phyloP scores from a whole-genome alignment of 306 rosid species.

The Betula pendula region DNA sequence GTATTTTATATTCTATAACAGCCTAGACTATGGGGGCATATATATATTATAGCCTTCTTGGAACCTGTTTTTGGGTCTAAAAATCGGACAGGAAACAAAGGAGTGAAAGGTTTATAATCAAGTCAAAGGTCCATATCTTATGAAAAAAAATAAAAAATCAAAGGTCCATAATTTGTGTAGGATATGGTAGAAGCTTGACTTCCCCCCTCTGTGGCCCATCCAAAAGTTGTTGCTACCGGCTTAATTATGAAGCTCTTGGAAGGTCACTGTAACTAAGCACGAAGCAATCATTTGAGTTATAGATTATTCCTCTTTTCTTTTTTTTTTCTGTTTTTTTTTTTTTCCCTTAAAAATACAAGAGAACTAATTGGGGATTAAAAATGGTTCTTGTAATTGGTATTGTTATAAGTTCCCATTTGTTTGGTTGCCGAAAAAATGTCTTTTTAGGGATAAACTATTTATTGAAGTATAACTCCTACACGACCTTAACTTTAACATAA shows the following conservation, averaged over 20 bases:
- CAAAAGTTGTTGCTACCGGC: constrained; percentile 22
- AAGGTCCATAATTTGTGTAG: constrained; percentile 7
- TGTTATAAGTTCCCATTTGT: too few relatives aligned
- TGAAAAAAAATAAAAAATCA: too few relatives aligned
- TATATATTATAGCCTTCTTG: not conserved
- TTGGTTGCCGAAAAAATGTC: too few relatives aligned
- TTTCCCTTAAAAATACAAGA: too few relatives aligned
- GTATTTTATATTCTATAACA: not conserved
- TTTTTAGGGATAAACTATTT: too few relatives aligned
- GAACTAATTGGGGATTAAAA: not conserved
- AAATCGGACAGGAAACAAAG: not conserved
- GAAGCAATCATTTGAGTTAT: not conserved
- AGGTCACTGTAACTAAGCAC: not conserved
- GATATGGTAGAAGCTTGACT: constrained; percentile 3
- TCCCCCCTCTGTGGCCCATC: constrained; percentile 7
- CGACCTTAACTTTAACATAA: too few relatives aligned
- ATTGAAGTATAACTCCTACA: too few relatives aligned
- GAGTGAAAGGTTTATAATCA: not conserved
- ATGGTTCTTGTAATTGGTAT: not conserved
- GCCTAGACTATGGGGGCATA: not conserved
- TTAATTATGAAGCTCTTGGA: not conserved
- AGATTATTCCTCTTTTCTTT: too few relatives aligned
- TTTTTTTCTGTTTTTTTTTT: too few relatives aligned
- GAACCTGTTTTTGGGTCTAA: not conserved
- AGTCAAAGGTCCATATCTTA: too few relatives aligned